phyloP scores from a whole-genome alignment of 495 filamentous ascomycete genomes.

The Podospora appendiculata region DNA sequence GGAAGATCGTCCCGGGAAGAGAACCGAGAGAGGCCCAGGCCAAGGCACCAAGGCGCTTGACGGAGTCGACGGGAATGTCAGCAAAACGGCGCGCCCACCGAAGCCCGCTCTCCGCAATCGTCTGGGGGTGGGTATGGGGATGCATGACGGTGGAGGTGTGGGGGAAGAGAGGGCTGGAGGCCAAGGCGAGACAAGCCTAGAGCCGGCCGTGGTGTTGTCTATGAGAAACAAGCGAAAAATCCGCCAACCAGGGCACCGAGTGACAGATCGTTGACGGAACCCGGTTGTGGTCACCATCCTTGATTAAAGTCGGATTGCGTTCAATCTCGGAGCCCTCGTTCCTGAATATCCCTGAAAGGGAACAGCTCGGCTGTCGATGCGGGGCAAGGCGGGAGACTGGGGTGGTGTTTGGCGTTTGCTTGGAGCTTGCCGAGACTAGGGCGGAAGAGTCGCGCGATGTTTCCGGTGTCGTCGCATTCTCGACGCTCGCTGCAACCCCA shows the following conservation, averaged over 20 bases:
- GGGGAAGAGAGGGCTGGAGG: constrained; percentile 3
- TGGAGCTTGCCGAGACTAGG: constrained; percentile 7
- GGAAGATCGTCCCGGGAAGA: constrained; percentile 14
- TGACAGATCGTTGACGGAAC: constrained; percentile 11
- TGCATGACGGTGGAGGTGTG: background rate
- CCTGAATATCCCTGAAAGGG: constrained; percentile 22
- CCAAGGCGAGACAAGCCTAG: constrained; percentile 8
- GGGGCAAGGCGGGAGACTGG: constrained; percentile 15
- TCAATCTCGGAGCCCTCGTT: constrained; percentile 25
- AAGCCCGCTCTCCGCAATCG: background rate
- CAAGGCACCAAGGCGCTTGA: background rate
- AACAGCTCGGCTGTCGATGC: constrained; percentile 18
- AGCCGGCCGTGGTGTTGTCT: constrained; percentile 2
- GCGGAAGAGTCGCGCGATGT: constrained; percentile 17
- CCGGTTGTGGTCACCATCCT: constrained; percentile 13
- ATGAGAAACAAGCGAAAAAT: constrained; percentile 13
- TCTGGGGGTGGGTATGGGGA: background rate
- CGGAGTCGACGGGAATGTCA: constrained; percentile 4
- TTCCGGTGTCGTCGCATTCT: constrained; percentile 21
- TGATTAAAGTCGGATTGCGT: constrained; percentile 12
- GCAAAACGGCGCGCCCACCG: background rate
- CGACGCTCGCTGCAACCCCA: constrained; percentile 4
- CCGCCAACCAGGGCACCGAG: constrained; percentile 19
- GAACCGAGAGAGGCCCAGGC: constrained; percentile 1
- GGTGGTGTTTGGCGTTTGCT: constrained; percentile 2